phyloP scores from a whole-genome alignment of 495 filamentous ascomycete genomes.

The Alectoria sarmentosa region DNA sequence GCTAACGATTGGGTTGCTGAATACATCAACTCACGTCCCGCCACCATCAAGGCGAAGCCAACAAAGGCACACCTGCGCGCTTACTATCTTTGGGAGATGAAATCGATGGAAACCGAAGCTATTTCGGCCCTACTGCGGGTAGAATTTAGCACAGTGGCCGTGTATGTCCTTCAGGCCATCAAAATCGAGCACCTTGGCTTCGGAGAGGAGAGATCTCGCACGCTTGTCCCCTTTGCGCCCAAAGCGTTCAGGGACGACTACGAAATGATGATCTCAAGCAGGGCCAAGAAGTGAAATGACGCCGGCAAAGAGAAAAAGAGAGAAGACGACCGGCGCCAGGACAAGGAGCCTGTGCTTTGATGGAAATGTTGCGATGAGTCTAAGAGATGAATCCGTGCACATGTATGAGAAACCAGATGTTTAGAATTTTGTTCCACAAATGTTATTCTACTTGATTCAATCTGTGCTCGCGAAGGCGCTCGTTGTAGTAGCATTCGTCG shows the following conservation, averaged over 20 bases:
- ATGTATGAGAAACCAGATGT: neutral
- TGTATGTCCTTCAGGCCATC: slow-evolving; percentile 43
- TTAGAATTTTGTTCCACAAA: neutral
- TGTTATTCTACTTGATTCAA: too few relatives aligned
- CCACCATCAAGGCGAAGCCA: slow-evolving; percentile 21
- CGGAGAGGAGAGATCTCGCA: slow-evolving; percentile 29
- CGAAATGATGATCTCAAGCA: neutral
- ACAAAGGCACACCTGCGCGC: slow-evolving; percentile 42
- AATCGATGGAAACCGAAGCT: slow-evolving; percentile 33
- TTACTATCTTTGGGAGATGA: slow-evolving; percentile 54
- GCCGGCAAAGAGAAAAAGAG: neutral
- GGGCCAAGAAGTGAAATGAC: neutral
- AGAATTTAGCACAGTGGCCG: slow-evolving; percentile 39
- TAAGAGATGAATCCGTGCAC: neutral
- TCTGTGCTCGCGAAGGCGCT: too few relatives aligned
- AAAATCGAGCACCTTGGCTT: slow-evolving; percentile 36
- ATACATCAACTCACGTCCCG: slow-evolving; percentile 7
- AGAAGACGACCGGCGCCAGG: neutral
- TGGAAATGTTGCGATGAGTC: neutral
- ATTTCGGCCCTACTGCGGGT: slow-evolving; percentile 49
- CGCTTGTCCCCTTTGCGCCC: neutral
- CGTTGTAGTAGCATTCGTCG: too few relatives aligned
- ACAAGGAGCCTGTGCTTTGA: neutral
- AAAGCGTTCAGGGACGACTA: neutral
- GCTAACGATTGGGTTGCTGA: slow-evolving; percentile 12